Percentiles rank a stretch among this genome's conserved stretches.
Evolutionary conservation across 495 filamentous ascomycete genomes (phyloP).

Genomic region (Penicillium paxilli): DNA sequence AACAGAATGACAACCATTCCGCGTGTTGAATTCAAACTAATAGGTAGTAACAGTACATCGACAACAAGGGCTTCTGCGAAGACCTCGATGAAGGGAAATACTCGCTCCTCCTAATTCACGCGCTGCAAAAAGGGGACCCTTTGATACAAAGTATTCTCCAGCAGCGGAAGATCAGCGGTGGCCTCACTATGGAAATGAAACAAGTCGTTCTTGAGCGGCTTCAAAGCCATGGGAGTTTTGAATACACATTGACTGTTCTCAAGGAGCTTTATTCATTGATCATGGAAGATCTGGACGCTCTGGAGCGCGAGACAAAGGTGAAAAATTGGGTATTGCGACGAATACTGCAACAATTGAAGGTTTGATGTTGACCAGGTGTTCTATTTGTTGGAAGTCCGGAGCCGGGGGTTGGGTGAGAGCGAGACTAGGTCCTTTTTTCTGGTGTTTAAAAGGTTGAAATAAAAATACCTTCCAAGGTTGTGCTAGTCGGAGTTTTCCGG

Average conservation of each 20-base stretch:
- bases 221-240: neutral
- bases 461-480: too few relatives aligned
- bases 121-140: neutral
- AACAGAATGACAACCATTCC: neutral
- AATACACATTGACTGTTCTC: neutral
- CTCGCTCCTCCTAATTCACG: neutral
- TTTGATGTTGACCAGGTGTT: neutral
- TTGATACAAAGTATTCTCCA: neutral
- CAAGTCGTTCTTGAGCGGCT: neutral
- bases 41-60: neutral
- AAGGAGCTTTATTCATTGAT: neutral
- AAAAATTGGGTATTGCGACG: neutral
- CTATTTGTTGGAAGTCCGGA: too few relatives aligned
- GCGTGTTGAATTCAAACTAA: neutral
- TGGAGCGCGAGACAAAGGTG: neutral
- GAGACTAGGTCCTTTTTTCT: too few relatives aligned
- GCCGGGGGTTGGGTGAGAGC: too few relatives aligned
- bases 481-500: too few relatives aligned
- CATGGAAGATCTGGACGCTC: neutral
- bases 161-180: neutral
- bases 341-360: neutral
- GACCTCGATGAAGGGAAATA: constrained; percentile 1
- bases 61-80: neutral
- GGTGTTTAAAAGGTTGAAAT: too few relatives aligned
- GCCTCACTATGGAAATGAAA: neutral